Conservation (phyloP, 331 rosid species). For the Arachis monticola region DNA sequence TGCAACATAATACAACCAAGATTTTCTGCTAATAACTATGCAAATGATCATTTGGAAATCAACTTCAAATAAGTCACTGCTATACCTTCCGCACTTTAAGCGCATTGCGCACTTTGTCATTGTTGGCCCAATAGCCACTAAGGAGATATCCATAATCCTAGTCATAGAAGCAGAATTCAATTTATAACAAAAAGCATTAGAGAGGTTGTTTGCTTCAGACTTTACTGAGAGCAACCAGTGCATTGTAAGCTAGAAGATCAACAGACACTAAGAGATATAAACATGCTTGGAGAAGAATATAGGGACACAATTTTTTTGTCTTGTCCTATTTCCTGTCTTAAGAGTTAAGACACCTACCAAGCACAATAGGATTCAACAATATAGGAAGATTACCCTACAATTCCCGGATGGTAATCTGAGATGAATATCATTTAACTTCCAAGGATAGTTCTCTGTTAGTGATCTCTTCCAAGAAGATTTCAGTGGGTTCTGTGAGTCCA, state of each 20-base stretch:
- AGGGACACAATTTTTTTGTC: no score
- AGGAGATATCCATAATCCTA: conserved; percentile 43
- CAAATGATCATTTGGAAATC: background rate
- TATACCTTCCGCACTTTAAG: conserved; percentile 47
- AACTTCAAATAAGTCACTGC: background rate
- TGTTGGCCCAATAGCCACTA: conserved; percentile 45
- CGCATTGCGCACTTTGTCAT: conserved; percentile 48
- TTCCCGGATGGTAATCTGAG: conserved; percentile 34
- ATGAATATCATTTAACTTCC: background rate
- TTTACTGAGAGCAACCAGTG: background rate
- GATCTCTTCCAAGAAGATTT: conserved; percentile 30
- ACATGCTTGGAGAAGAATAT: background rate
- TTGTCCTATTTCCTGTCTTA: no score
- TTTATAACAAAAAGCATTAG: no score
- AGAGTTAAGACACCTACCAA: no score
- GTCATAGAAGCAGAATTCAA: background rate
- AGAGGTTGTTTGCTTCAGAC: background rate
- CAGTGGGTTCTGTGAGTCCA: conserved; percentile 19
- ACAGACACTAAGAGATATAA: background rate
- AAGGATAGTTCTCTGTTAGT: conserved; percentile 26
- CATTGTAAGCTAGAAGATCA: background rate
- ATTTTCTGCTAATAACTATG: background rate
- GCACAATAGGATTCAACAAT: background rate
- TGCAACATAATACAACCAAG: conserved; percentile 34
- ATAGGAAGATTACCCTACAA: conserved; percentile 44